These are phyloP conservation scores for Scheffersomyces stipitis DNA, from an alignment of 805 yeast species.

Conservation along the genomic window DNA sequence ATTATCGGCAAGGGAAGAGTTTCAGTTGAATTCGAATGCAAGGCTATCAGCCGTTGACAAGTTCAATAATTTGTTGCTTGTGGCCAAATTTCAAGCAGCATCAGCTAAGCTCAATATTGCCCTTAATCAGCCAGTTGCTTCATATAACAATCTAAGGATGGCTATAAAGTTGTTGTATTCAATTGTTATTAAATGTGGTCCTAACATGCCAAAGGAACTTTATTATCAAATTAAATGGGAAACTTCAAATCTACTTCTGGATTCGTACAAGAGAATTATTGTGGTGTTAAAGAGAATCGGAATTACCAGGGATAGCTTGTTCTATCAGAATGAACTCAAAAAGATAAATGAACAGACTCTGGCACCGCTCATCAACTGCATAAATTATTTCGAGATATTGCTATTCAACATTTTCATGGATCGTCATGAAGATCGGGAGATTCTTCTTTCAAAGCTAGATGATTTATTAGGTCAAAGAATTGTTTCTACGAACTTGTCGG, in stretches of 20 bases:
- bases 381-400: conserved; percentile 16
- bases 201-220: conserved; percentile 15
- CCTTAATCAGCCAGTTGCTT: conserved; percentile 19
- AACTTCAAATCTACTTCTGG: conserved; percentile 32
- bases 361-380: conserved; percentile 20
- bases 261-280: conserved; percentile 41
- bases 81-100: conserved; percentile 37
- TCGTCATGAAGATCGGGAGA: background rate
- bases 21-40: conserved; percentile 16
- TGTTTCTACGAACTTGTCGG: too few species aligned
- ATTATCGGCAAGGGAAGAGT: conserved; percentile 27
- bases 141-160: conserved; percentile 44
- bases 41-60: conserved; percentile 15
- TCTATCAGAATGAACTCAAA: conserved; percentile 51
- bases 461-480: too few species aligned
- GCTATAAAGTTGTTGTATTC: conserved; percentile 55
- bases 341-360: conserved; percentile 31
- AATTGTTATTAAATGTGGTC: conserved; percentile 42
- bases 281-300: conserved; percentile 49
- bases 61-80: conserved; percentile 24
- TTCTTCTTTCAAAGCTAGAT: too few species aligned
- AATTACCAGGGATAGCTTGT: conserved; percentile 56
- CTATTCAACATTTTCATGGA: conserved; percentile 1
- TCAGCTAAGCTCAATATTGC: conserved; percentile 22
- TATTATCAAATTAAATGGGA: conserved; percentile 33